phyloP scores from a whole-genome alignment of 2,329 filamentous ascomycete species.

The Emmonsiellopsis sp. region DNA sequence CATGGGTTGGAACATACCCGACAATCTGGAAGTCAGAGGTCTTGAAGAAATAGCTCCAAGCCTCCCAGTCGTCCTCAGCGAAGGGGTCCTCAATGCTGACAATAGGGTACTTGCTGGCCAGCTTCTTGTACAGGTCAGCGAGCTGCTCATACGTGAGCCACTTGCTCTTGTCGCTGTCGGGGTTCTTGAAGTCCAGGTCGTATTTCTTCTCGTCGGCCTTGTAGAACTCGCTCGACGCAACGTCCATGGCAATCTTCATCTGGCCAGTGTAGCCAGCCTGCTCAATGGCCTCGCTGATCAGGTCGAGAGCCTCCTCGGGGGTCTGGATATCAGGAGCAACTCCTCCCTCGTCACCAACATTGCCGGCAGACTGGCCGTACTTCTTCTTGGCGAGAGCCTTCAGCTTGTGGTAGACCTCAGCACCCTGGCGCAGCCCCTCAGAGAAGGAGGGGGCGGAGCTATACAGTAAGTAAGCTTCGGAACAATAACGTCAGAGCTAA shows the following conservation, averaged over 20 bases:
- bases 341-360: constrained; percentile 99
- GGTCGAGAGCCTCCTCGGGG: constrained; percentile 88
- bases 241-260: constrained; percentile 98
- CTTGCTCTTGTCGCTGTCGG: constrained; percentile 88
- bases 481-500: constrained; percentile 5
- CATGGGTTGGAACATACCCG: constrained; percentile 40
- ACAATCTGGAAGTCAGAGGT: constrained; percentile 97
- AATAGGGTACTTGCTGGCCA: constrained; percentile 94
- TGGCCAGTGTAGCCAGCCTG: constrained; percentile 89
- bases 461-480: constrained; percentile 12
- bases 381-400: constrained; percentile 98
- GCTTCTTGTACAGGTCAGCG: constrained; percentile 77
- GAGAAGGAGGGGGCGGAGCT: constrained; percentile 81
- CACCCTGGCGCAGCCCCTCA: constrained; percentile 91
- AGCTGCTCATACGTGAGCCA: constrained; percentile 99
- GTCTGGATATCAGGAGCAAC: constrained; percentile 98
- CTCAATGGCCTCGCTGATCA: constrained; percentile 92
- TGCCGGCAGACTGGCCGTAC: constrained; percentile 97
- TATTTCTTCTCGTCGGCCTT: constrained; percentile 97
- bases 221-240: constrained; percentile 99
- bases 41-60: constrained; percentile 99
- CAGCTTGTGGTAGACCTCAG: constrained; percentile 97
- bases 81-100: constrained; percentile 99
- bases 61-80: constrained; percentile 99
- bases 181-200: constrained; percentile 99